Conservation (phyloP, 2,329 filamentous ascomycete species). For the Fusarium abutilonis region DNA sequence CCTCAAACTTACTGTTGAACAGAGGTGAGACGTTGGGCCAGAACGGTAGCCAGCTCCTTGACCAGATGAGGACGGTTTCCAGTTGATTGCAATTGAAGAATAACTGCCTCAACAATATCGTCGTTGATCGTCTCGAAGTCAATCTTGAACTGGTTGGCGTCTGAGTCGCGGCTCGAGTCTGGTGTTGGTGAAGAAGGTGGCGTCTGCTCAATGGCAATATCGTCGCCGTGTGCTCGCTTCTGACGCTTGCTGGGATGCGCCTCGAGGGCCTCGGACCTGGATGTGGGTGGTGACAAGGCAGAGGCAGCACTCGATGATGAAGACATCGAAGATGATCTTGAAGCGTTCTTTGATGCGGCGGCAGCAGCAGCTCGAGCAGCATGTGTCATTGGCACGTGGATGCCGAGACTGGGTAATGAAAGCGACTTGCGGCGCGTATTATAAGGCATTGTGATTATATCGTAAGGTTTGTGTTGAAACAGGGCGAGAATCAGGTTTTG, state of each 20-base stretch:
- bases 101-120: constrained; percentile 91
- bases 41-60: constrained; percentile 86
- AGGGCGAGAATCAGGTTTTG: constrained; percentile 14
- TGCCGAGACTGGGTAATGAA: constrained; percentile 90
- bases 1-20: constrained; percentile 83
- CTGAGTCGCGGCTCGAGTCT: constrained; percentile 45
- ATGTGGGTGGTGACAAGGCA: constrained; percentile 48
- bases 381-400: constrained; percentile 79
- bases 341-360: constrained; percentile 56
- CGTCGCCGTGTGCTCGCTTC: constrained; percentile 83
- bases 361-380: constrained; percentile 66
- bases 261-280: constrained; percentile 47
- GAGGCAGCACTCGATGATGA: constrained; percentile 43
- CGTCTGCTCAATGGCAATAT: constrained; percentile 82
- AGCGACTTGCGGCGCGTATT: constrained; percentile 97
- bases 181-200: constrained; percentile 61
- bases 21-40: constrained; percentile 79
- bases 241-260: constrained; percentile 69
- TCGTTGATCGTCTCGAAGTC: constrained; percentile 89
- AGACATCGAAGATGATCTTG: constrained; percentile 44
- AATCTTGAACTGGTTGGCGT: constrained; percentile 45
- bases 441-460: constrained; percentile 76
- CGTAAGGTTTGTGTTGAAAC: constrained; percentile 15
- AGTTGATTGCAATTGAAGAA: constrained; percentile 87
- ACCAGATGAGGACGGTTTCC: constrained; percentile 93